These are phyloP conservation scores for Perkinsus olseni DNA, from an alignment of 169 alveolate species.

Conservation along the genomic window DNA sequence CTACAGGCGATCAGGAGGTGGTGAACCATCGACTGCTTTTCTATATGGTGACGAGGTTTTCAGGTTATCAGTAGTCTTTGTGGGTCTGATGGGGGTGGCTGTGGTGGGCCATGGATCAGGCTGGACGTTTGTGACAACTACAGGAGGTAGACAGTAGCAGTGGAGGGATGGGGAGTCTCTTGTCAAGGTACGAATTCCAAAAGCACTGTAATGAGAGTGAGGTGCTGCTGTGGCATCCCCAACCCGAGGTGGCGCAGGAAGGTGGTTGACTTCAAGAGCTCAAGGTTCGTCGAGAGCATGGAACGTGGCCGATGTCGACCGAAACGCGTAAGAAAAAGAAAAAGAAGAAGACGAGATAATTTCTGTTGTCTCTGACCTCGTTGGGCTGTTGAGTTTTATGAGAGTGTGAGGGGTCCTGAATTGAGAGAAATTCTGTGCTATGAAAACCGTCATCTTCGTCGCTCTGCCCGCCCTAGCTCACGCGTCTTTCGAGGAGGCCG, in stretches of 20 bases:
- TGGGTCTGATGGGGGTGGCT: neutral
- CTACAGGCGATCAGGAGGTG: neutral
- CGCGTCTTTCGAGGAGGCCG: neutral
- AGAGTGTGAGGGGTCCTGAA: too few relatives aligned
- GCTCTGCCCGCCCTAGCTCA: neutral
- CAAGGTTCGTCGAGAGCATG: neutral
- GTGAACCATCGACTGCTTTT: neutral
- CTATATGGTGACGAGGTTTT: neutral
- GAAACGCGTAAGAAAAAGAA: too few relatives aligned
- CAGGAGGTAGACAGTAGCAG: neutral
- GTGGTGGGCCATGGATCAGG: neutral
- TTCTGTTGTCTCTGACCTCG: too few relatives aligned
- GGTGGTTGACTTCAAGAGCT: neutral
- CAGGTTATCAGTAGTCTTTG: neutral
- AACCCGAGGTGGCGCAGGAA: neutral
- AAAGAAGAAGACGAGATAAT: too few relatives aligned
- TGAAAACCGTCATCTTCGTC: neutral
- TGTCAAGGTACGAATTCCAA: neutral
- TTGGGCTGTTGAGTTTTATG: too few relatives aligned
- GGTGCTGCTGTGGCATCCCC: neutral
- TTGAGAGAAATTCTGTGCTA: neutral
- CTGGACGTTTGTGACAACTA: neutral
- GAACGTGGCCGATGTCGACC: neutral
- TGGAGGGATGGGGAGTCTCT: neutral
- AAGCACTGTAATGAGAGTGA: neutral